These are phyloP conservation scores for Cryptococcus neoformans DNA, from an alignment of 1,284 basidiomycete genomes.

Conservation along the genomic window DNA sequence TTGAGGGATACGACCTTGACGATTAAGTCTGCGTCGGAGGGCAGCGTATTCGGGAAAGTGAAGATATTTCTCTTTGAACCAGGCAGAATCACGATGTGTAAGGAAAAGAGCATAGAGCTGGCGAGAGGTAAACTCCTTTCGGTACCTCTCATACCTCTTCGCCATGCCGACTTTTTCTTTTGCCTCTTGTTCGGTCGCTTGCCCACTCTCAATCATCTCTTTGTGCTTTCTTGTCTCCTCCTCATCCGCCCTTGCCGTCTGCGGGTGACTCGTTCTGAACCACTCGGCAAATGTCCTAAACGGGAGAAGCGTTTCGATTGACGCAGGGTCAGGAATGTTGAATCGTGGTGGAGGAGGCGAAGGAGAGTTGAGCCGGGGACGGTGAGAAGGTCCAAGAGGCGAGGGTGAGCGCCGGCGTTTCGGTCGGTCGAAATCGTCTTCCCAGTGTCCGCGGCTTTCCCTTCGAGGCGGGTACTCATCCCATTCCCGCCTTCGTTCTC, in stretches of 20 bases:
- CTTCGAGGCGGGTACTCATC: conserved; percentile 14
- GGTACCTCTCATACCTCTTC: conserved; percentile 80
- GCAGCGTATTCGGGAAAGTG: conserved; percentile 63
- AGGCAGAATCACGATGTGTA: conserved; percentile 82
- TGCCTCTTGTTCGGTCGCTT: conserved; percentile 47
- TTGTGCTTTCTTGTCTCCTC: conserved; percentile 34
- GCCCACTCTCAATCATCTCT: conserved; percentile 21
- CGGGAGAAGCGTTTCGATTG: conserved; percentile 73
- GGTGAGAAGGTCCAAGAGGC: conserved; percentile 61
- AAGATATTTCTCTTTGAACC: conserved; percentile 94
- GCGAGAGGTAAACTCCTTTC: conserved; percentile 73
- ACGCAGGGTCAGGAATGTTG: conserved; percentile 63
- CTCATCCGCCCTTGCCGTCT: conserved; percentile 56
- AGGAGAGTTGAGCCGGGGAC: conserved; percentile 27
- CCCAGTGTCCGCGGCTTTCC: conserved; percentile 28
- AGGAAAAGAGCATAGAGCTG: conserved; percentile 83
- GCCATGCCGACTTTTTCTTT: conserved; percentile 62
- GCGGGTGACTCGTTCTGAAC: conserved; percentile 76
- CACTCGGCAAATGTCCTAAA: conserved; percentile 86
- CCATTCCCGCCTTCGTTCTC: conserved; percentile 17
- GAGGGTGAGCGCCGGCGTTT: conserved; percentile 80
- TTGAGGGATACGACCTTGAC: conserved; percentile 73
- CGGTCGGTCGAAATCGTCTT: conserved; percentile 50
- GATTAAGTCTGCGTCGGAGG: conserved; percentile 70
- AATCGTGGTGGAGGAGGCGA: conserved; percentile 17